These are phyloP conservation scores for Astrothelium subdiscretum DNA, from an alignment of 495 filamentous ascomycete genomes.

Conservation along the genomic window DNA sequence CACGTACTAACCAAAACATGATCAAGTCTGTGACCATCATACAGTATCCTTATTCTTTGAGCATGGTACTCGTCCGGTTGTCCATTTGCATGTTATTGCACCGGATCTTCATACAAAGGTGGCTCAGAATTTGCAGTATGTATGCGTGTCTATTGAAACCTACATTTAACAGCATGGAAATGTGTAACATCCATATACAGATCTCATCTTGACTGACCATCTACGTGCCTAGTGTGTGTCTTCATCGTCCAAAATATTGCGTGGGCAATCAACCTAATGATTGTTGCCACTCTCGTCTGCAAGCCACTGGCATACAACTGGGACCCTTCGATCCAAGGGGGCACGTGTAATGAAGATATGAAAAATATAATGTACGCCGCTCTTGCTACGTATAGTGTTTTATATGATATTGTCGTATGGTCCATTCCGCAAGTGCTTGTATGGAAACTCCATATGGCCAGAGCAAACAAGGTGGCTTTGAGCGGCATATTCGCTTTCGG, in stretches of 20 bases:
- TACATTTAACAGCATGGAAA: background rate
- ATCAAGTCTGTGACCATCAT: background rate
- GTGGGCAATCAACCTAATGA: background rate
- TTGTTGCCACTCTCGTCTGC: background rate
- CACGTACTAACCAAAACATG: background rate
- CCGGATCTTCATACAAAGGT: background rate
- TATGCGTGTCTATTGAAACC: background rate
- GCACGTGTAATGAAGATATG: background rate
- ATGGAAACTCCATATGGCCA: background rate
- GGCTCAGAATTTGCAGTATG: background rate
- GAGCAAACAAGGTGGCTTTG: background rate
- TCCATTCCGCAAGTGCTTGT: background rate
- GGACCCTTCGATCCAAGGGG: background rate
- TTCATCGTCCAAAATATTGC: background rate
- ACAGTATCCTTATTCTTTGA: background rate
- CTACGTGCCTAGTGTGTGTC: background rate
- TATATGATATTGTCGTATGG: background rate
- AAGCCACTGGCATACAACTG: background rate
- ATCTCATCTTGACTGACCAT: background rate
- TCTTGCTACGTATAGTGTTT: background rate
- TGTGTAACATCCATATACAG: background rate
- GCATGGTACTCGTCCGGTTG: background rate
- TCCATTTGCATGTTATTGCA: background rate
- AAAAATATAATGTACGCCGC: background rate
- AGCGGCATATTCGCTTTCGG: background rate